phyloP scores from a whole-genome alignment of 2,329 filamentous ascomycete genomes.

The Ophiostoma novo-ulmi region DNA sequence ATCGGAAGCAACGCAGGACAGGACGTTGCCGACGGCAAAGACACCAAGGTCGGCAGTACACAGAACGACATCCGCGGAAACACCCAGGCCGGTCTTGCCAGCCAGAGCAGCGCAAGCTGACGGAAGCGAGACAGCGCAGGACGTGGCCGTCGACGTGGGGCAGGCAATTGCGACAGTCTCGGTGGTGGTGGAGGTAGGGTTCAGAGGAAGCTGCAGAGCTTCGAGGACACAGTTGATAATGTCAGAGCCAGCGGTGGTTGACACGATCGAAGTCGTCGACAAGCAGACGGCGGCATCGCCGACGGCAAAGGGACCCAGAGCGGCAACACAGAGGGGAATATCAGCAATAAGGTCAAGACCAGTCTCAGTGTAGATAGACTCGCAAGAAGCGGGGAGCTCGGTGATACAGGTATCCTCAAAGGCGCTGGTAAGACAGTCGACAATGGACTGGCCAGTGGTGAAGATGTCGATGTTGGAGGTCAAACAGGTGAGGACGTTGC shows the following conservation, averaged over 20 bases:
- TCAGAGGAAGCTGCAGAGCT: background rate
- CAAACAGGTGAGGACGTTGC: slow-evolving; percentile 15
- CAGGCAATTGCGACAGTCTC: slow-evolving; percentile 3
- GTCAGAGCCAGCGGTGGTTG: background rate
- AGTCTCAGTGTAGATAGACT: background rate
- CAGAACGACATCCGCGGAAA: slow-evolving; percentile 31
- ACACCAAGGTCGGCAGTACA: slow-evolving; percentile 32
- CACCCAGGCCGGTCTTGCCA: background rate
- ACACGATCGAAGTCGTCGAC: slow-evolving; percentile 17
- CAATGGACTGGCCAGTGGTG: slow-evolving; percentile 14
- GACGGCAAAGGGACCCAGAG: slow-evolving; percentile 26
- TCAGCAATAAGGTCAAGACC: slow-evolving; percentile 18
- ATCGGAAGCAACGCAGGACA: slow-evolving; percentile 14
- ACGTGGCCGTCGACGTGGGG: background rate
- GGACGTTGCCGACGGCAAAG: slow-evolving; percentile 27
- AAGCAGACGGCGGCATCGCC: slow-evolving; percentile 22
- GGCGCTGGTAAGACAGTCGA: slow-evolving; percentile 13
- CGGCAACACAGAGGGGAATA: slow-evolving; percentile 16
- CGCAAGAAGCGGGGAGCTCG: slow-evolving; percentile 21
- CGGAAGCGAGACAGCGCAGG: slow-evolving; percentile 20
- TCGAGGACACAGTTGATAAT: slow-evolving; percentile 24
- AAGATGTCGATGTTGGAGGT: background rate
- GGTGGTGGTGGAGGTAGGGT: background rate
- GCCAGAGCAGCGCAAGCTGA: slow-evolving; percentile 17
- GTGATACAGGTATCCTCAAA: slow-evolving; percentile 18